phyloP scores from a whole-genome alignment of 2,329 filamentous ascomycete species.

The Sporothrix globosa region DNA sequence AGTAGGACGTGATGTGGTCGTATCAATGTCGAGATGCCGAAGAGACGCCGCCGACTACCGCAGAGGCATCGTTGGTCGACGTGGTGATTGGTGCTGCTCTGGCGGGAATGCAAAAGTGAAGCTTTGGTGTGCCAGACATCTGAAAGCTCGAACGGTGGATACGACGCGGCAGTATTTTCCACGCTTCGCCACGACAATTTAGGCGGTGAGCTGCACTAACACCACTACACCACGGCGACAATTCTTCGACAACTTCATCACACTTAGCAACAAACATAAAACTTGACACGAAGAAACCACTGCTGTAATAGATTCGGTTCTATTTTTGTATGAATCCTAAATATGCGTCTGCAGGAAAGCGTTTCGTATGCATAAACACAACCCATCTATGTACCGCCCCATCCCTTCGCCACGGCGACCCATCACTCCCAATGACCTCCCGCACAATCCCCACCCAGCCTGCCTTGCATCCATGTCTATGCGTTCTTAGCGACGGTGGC shows the following conservation, averaged over 20 bases:
- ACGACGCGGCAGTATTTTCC: constrained; percentile 19
- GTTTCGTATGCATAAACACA: neutral
- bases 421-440: no score
- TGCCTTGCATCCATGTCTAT: neutral
- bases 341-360: neutral
- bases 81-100: neutral
- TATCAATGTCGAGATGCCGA: neutral
- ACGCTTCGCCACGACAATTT: constrained; percentile 11
- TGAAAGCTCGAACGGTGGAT: constrained; percentile 13
- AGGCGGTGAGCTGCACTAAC: constrained; percentile 19
- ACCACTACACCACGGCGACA: neutral
- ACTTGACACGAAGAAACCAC: neutral
- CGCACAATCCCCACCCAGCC: neutral
- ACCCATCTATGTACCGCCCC: neutral
- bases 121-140: neutral
- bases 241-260: neutral
- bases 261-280: no score
- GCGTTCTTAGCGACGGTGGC: constrained; percentile 28
- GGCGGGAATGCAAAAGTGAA: neutral
- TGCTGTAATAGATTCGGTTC: no score
- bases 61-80: neutral
- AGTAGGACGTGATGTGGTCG: no score
- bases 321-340: neutral
- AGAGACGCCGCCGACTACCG: neutral
- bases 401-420: no score